phyloP scores from a whole-genome alignment of 1,284 basidiomycete species.

The Porodaedalea pini region DNA sequence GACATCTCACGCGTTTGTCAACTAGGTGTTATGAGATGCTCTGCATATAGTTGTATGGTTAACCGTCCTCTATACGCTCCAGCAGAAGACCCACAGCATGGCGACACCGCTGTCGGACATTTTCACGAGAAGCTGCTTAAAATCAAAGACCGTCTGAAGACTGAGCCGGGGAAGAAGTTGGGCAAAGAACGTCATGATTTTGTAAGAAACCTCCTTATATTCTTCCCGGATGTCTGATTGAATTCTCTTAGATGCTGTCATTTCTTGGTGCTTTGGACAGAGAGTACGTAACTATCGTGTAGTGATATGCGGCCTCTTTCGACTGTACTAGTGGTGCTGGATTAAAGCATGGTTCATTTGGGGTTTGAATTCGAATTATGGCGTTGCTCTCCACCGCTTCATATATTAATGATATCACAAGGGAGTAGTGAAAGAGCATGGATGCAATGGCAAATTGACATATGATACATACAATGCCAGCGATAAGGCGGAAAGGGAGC shows the following conservation, averaged over 20 bases:
- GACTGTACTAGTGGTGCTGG: too few relatives aligned
- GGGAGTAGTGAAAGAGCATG: not conserved
- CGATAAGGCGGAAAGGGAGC: slow-evolving; percentile 13
- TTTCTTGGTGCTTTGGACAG: slow-evolving; percentile 43
- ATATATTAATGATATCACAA: not conserved
- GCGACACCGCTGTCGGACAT: slow-evolving; percentile 69
- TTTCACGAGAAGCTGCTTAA: slow-evolving; percentile 86
- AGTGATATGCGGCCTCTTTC: not conserved
- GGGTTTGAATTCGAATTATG: too few relatives aligned
- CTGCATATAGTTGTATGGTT: slow-evolving; percentile 72
- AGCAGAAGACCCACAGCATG: slow-evolving; percentile 42
- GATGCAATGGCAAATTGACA: not conserved
- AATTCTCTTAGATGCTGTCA: slow-evolving; percentile 3
- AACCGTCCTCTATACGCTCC: slow-evolving; percentile 72
- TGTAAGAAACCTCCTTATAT: slow-evolving; percentile 40
- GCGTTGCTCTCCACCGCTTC: too few relatives aligned
- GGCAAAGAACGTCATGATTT: slow-evolving; percentile 72
- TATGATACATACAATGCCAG: not conserved
- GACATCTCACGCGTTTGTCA: slow-evolving; percentile 66
- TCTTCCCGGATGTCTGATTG: not conserved
- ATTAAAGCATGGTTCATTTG: too few relatives aligned
- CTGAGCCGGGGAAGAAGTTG: slow-evolving; percentile 60
- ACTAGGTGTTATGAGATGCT: slow-evolving; percentile 83
- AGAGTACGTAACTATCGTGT: slow-evolving; percentile 34
- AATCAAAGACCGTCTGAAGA: slow-evolving; percentile 75